Evolutionary conservation across 371 early-diverging fungal genomes (phyloP).

Genomic region (Chytridiales sp.): DNA sequence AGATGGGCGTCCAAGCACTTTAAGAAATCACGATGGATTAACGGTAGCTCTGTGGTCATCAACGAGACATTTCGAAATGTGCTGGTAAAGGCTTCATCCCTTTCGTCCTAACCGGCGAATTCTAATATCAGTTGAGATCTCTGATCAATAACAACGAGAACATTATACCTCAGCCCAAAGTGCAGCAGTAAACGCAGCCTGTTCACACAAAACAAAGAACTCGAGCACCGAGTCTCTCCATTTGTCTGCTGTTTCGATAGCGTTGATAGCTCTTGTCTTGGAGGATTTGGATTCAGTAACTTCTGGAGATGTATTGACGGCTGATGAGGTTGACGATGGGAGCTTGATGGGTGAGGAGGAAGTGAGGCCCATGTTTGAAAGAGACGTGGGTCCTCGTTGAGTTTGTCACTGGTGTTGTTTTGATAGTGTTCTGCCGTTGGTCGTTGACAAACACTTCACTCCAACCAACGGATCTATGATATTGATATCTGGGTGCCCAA

Average conservation of each 20-base stretch:
- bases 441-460: background rate
- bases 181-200: constrained; percentile 11
- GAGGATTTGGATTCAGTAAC: constrained; percentile 12
- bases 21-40: constrained; percentile 7
- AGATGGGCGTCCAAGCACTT: constrained; percentile 18
- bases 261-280: constrained; percentile 3
- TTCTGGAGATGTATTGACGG: constrained; percentile 8
- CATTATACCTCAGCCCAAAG: constrained; percentile 24
- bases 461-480: background rate
- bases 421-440: background rate
- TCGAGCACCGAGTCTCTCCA: constrained; percentile 11
- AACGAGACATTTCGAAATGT: constrained; percentile 22
- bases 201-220: constrained; percentile 18
- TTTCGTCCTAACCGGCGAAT: constrained; percentile 16
- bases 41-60: constrained; percentile 13
- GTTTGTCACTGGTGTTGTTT: background rate
- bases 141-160: background rate
- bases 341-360: background rate
- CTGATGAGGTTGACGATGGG: no score
- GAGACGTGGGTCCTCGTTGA: no score
- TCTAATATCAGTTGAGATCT: background rate
- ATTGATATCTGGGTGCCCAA: background rate
- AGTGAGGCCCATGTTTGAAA: constrained; percentile 8
- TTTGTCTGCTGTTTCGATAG: constrained; percentile 1
- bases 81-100: constrained; percentile 16